Base-by-base conservation (phyloP, 768 basidiomycete species). In the Mycena sanguinolenta region DNA sequence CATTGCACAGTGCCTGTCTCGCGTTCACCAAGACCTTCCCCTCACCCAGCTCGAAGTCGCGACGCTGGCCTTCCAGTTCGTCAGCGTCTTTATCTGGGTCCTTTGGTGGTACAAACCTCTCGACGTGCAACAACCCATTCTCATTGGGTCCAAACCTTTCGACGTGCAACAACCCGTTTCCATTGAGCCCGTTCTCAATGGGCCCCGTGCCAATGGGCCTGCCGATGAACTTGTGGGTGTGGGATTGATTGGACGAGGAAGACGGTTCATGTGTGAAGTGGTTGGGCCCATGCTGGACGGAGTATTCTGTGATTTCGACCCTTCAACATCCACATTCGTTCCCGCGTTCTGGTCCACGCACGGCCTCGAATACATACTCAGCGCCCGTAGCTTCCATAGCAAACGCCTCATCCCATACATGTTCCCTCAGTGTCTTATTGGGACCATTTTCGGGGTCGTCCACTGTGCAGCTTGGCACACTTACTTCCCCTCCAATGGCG, bases 71-170 rank as follows among this genome's bases (percentile, higher is more conserved):
- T 81, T 80, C 62, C 77, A 76, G 2, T 42, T 75, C 6, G 70
- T 83, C 28, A 82, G 78, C 42, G 69, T 77, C 14, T 60, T 75
- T 3, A 78, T 75, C 16, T 84, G 82, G 66, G 34, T 63, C 1
- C 58, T 81, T 8, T 84, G 84, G 84, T 84, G 79, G 83, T 50
- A 78, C 39, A 85, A 85, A 71, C 84, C 83, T 7, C 75, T 79
- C 13, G 78, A 81, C 61, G 79, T 83, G 0, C 72, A 68, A 23
- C 71, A 65, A 16, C 77, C 75, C 2, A 71, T 81, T 52, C 60
- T 61, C 6, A 30, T 74, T 27, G n/a, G n/a, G n/a, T n/a, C n/a
- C n/a, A n/a, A n/a, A n/a, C n/a, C n/a, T n/a, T n/a, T n/a, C n/a
- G n/a, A n/a, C n/a, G n/a, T n/a, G n/a, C n/a, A n/a, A n/a, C n/a